phyloP scores from a whole-genome alignment of 805 yeast genomes.

The Pichia thaimueangensis region DNA sequence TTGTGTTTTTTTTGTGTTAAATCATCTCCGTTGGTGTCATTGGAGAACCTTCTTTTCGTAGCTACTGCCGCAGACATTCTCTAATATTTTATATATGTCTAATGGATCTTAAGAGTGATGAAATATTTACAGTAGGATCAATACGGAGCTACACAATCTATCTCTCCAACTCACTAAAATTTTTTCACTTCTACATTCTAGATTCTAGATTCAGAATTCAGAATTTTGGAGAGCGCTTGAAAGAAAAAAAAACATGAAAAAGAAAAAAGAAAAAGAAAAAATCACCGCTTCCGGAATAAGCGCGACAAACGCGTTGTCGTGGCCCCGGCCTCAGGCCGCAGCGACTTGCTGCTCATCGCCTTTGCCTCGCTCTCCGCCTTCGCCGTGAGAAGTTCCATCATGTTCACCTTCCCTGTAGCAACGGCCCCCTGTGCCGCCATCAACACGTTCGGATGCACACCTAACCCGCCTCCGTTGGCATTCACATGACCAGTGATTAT shows the following conservation, averaged over 20 bases:
- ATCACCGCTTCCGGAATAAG: slow-evolving; percentile 4
- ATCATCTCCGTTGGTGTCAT: not conserved
- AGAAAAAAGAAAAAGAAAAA: slow-evolving; percentile 2
- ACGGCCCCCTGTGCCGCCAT: slow-evolving; percentile 14
- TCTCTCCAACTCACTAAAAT: too few relatives aligned
- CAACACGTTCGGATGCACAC: slow-evolving; percentile 3
- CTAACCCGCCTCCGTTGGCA: slow-evolving; percentile 3
- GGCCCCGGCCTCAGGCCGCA: not conserved
- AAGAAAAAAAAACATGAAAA: not conserved
- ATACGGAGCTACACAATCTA: too few relatives aligned
- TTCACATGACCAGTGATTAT: slow-evolving; percentile 4
- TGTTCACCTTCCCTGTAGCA: slow-evolving; percentile 24
- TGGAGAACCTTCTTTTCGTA: slow-evolving; percentile 3
- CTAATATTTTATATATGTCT: not conserved
- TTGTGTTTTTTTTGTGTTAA: not conserved
- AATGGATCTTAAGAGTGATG: too few relatives aligned
- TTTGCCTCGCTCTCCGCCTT: not conserved
- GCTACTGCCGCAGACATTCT: not conserved
- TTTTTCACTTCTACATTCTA: too few relatives aligned
- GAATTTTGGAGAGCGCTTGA: not conserved
- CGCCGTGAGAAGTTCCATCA: slow-evolving; percentile 24
- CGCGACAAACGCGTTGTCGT: slow-evolving; percentile 10
- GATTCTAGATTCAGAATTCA: too few relatives aligned
- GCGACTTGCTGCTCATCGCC: slow-evolving; percentile 1
- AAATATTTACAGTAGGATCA: too few relatives aligned